These are phyloP conservation scores for Paradendryphiella salina DNA, from an alignment of 2,329 filamentous ascomycete genomes.

Conservation along the genomic window DNA sequence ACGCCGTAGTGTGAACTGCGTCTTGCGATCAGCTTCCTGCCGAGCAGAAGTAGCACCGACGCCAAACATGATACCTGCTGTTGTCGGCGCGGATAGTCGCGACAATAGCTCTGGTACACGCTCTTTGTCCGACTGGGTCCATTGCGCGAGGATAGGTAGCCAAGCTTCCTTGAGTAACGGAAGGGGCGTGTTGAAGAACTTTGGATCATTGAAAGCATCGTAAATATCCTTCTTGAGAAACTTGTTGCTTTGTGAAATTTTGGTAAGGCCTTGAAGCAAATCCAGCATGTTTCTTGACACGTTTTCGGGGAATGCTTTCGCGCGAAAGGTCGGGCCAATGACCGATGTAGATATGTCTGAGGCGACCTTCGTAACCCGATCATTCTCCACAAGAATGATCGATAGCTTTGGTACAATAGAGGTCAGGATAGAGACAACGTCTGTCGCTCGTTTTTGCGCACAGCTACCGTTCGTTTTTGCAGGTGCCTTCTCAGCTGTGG, in stretches of 20 bases:
- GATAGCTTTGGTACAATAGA: slow-evolving; percentile 78
- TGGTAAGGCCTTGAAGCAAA: slow-evolving; percentile 75
- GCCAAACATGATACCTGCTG: slow-evolving; percentile 97
- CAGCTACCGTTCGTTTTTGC: slow-evolving; percentile 41
- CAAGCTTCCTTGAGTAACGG: slow-evolving; percentile 71
- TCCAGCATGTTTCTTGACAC: slow-evolving; percentile 71
- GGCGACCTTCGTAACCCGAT: slow-evolving; percentile 78
- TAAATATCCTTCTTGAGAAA: slow-evolving; percentile 89
- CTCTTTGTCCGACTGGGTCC: slow-evolving; percentile 84
- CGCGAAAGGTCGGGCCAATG: slow-evolving; percentile 78
- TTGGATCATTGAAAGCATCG: slow-evolving; percentile 87
- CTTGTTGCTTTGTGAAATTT: slow-evolving; percentile 79
- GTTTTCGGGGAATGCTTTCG: slow-evolving; percentile 85
- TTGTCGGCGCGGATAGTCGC: slow-evolving; percentile 80
- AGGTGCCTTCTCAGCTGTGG: slow-evolving; percentile 24
- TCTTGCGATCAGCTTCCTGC: slow-evolving; percentile 91
- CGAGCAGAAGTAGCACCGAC: slow-evolving; percentile 92
- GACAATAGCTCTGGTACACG: slow-evolving; percentile 78
- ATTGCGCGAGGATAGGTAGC: slow-evolving; percentile 82
- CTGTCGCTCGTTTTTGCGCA: slow-evolving; percentile 52
- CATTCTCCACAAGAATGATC: slow-evolving; percentile 81
- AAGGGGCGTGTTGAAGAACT: slow-evolving; percentile 76
- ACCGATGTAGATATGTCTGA: slow-evolving; percentile 81
- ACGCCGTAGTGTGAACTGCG: slow-evolving; percentile 84
- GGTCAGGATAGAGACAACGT: slow-evolving; percentile 78